A percentile compares a stretch with the other conserved stretches of the same genome.
These are phyloP conservation scores for Russula compacta DNA, from an alignment of 768 basidiomycete species.

Conservation along the genomic window DNA sequence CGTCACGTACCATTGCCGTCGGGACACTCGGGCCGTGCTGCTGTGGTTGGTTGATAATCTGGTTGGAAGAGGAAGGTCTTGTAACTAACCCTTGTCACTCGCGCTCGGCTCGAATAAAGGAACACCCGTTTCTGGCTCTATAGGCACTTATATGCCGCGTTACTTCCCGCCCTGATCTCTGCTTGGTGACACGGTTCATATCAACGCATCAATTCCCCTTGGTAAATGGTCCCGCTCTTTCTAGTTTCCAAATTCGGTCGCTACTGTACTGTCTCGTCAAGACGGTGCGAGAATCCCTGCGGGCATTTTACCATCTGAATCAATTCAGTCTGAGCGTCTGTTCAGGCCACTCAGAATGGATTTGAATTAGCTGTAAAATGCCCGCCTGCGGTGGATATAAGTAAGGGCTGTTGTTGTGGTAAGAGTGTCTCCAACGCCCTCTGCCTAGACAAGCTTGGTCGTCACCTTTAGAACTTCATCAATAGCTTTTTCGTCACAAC, in stretches of 20 bases:
- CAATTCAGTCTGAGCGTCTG: too few species aligned
- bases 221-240: neutral
- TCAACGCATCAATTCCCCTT: neutral
- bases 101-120: neutral
- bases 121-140: neutral
- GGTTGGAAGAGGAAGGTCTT: slow-evolving; percentile 1
- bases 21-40: neutral
- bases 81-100: neutral
- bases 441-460: neutral
- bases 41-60: too few species aligned
- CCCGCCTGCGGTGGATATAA: neutral
- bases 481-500: neutral
- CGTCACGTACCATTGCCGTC: neutral
- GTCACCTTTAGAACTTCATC: neutral
- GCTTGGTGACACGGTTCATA: neutral
- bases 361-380: too few species aligned
- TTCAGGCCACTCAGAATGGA: too few species aligned
- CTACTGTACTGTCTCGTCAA: neutral
- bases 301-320: too few species aligned
- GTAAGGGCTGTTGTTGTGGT: neutral
- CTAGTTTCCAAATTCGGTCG: slow-evolving; percentile 2
- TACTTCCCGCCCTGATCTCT: neutral
- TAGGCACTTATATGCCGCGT: too few species aligned
- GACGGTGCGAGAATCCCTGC: neutral
- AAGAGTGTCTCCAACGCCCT: too few species aligned